Percentiles rank a stretch among this genome's conserved stretches.
Evolutionary conservation across 306 rosid species (phyloP).

Genomic region (Psophocarpus tetragonolobus): DNA sequence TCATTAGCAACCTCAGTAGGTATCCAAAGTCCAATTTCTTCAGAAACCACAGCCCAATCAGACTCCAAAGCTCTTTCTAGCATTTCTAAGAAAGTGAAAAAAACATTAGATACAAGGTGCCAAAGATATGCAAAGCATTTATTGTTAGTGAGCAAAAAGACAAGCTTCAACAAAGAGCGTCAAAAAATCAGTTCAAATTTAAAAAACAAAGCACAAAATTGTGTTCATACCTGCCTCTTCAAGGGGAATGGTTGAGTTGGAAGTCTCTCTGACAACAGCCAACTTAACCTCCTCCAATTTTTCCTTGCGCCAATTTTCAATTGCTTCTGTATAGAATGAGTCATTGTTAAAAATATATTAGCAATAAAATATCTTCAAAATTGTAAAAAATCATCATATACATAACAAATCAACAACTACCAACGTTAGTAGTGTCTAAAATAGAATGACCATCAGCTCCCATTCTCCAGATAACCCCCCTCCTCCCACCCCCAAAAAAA

Average conservation of each 20-base stretch:
- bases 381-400: not conserved
- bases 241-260: conserved; percentile 48
- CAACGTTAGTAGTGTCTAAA: not conserved
- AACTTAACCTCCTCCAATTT: conserved; percentile 62
- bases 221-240: conserved; percentile 72
- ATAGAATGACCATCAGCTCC: not conserved
- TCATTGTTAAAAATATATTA: conserved; percentile 5
- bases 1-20: conserved; percentile 57
- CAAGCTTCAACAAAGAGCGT: not conserved
- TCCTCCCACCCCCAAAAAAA: not conserved
- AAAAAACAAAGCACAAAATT: not conserved
- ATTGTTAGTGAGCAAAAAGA: not conserved
- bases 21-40: conserved; percentile 90
- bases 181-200: conserved; percentile 15
- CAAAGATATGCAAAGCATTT: not conserved
- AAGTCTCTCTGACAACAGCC: conserved; percentile 28
- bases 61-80: conserved; percentile 77
- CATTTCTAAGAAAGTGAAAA: conserved; percentile 50
- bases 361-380: conserved; percentile 12
- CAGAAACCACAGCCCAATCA: conserved; percentile 64
- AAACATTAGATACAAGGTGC: conserved; percentile 12
- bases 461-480: not conserved
- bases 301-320: conserved; percentile 85
- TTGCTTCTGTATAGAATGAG: conserved; percentile 54
- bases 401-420: not conserved